A percentile compares a stretch with the other conserved stretches of the same genome.
These are phyloP conservation scores for Stellera chamaejasme DNA, from an alignment of 345 rosid genomes.

Conservation along the genomic window DNA sequence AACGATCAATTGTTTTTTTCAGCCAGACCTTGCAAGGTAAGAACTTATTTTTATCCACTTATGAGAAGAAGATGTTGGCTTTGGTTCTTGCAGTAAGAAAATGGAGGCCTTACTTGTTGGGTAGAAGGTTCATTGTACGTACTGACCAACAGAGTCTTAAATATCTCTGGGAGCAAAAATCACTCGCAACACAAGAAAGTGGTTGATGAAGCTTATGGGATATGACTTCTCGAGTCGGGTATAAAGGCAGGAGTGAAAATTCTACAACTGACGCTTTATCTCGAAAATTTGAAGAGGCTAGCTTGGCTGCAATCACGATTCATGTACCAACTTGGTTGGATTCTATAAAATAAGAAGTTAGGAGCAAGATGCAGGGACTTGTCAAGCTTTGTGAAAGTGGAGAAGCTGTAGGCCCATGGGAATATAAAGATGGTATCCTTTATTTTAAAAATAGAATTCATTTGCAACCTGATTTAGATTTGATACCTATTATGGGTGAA, in stretches of 20 bases:
- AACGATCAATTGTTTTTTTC: not conserved
- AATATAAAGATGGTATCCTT: not conserved
- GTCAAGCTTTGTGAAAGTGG: not conserved
- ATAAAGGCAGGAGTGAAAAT: not conserved
- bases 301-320: not conserved
- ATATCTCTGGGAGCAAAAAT: not conserved
- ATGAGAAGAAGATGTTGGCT: not conserved
- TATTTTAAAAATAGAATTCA: not conserved
- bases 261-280: not conserved
- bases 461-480: not conserved
- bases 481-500: not conserved
- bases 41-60: not conserved
- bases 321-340: not conserved
- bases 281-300: not conserved
- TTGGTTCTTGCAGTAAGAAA: not conserved
- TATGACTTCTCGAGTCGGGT: not conserved
- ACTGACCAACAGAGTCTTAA: not conserved
- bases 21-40: not conserved
- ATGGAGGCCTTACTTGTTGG: not conserved
- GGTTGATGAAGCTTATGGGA: not conserved
- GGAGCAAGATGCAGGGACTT: not conserved
- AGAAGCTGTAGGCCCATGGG: not conserved
- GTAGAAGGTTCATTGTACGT: not conserved
- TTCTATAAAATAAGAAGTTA: not conserved
- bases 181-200: not conserved